These are phyloP conservation scores for Eucalyptus urophylla DNA, from an alignment of 345 rosid species.

Conservation along the genomic window DNA sequence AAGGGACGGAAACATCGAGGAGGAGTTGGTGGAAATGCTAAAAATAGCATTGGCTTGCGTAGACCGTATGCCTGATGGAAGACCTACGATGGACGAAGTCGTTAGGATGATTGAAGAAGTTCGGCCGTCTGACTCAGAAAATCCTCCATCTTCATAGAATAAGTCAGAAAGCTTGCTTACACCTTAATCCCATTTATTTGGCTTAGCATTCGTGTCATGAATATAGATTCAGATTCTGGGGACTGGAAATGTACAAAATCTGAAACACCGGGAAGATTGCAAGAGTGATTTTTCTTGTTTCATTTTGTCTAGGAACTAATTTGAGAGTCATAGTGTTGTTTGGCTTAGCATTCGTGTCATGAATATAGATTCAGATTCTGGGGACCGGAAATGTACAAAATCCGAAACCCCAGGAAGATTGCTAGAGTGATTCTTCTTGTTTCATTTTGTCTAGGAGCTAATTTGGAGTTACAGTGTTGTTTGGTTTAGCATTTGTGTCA, in stretches of 20 bases:
- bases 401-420: neutral
- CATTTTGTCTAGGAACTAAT: neutral
- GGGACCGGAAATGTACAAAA: neutral
- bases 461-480: neutral
- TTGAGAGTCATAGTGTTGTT: neutral
- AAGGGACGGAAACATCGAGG: constrained; percentile 55
- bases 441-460: neutral
- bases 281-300: neutral
- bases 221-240: neutral
- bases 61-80: constrained; percentile 44
- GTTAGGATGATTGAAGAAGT: constrained; percentile 74
- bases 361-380: neutral
- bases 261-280: neutral
- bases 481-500: neutral
- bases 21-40: constrained; percentile 93
- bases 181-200: neutral
- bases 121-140: constrained; percentile 44
- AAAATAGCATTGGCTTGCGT: constrained; percentile 90
- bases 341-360: neutral
- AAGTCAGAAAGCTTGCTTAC: neutral
- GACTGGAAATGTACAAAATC: neutral
- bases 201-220: neutral
- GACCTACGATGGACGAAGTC: constrained; percentile 75
- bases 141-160: constrained; percentile 23
- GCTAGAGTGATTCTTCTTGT: neutral